Evolutionary conservation across 2,329 filamentous ascomycete species (phyloP).

Genomic region (Penicillium frequentans): DNA sequence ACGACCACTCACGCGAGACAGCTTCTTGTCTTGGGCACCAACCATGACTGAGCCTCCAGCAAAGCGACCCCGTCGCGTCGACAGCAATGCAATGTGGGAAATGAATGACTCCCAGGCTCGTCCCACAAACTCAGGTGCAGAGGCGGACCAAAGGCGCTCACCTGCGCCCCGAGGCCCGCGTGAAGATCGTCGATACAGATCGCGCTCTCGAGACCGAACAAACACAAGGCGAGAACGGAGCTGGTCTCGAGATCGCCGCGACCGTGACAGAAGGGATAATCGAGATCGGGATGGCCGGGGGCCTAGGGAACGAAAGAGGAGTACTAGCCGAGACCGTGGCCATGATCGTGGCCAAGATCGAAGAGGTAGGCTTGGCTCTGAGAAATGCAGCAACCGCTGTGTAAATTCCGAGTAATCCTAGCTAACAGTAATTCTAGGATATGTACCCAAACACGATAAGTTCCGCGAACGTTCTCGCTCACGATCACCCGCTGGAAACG

Average conservation of each 20-base stretch:
- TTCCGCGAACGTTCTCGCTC: conserved; percentile 39
- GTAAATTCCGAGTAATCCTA: background rate
- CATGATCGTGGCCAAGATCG: conserved; percentile 36
- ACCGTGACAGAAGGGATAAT: conserved; percentile 34
- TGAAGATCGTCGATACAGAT: conserved; percentile 43
- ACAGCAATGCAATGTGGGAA: conserved; percentile 65
- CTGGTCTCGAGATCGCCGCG: conserved; percentile 44
- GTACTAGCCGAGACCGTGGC: conserved; percentile 40
- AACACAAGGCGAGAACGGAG: conserved; percentile 45
- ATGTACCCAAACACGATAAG: conserved; percentile 32
- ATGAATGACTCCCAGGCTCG: conserved; percentile 34
- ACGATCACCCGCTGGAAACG: conserved; percentile 35
- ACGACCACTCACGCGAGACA: conserved; percentile 8
- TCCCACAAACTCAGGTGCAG: conserved; percentile 30
- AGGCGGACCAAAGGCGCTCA: conserved; percentile 40
- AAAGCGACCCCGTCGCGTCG: conserved; percentile 54
- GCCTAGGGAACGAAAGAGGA: conserved; percentile 41
- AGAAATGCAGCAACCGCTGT: background rate
- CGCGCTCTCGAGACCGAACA: conserved; percentile 39
- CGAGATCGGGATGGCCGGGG: conserved; percentile 38
- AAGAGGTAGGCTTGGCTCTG: conserved; percentile 35
- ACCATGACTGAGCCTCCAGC: conserved; percentile 55
- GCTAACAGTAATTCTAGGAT: conserved; percentile 19
- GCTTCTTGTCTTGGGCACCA: conserved; percentile 8
- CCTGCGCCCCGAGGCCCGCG: conserved; percentile 32